Conservation (phyloP, 139 green algal species). For the Marvania coccoides region DNA sequence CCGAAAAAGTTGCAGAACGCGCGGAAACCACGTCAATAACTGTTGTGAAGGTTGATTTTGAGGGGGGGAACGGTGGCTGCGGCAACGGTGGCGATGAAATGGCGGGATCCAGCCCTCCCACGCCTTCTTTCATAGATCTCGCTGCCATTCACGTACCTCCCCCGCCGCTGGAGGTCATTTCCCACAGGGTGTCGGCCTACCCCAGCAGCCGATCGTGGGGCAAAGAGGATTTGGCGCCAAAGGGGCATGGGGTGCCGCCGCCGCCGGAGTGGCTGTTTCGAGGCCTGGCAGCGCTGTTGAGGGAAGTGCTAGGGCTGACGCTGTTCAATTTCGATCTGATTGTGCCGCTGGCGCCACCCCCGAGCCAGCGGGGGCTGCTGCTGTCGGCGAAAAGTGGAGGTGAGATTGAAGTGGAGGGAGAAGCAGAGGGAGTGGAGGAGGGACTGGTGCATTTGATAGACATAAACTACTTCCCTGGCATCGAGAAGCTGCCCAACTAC, state of each 20-base stretch:
- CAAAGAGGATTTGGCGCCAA: slow-evolving; percentile 27
- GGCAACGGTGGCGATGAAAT: too few relatives aligned
- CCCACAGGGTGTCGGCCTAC: slow-evolving; percentile 22
- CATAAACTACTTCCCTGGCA: slow-evolving; percentile 57
- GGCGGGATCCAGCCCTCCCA: not conserved
- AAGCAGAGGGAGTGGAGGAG: not conserved
- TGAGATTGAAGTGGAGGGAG: not conserved
- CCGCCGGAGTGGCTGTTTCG: slow-evolving; percentile 66
- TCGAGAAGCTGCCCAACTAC: slow-evolving; percentile 50
- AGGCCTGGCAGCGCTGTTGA: slow-evolving; percentile 47
- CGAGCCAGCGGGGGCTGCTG: not conserved
- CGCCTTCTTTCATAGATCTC: not conserved
- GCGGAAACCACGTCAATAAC: too few relatives aligned
- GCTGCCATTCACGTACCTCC: not conserved
- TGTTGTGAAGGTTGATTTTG: too few relatives aligned
- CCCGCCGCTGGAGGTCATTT: not conserved
- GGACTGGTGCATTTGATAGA: slow-evolving; percentile 39
- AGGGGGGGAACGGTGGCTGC: too few relatives aligned
- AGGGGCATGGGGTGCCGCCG: slow-evolving; percentile 11
- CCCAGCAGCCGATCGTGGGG: slow-evolving; percentile 17
- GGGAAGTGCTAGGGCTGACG: slow-evolving; percentile 46
- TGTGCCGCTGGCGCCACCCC: slow-evolving; percentile 26
- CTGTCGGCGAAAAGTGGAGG: not conserved
- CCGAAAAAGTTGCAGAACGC: too few relatives aligned
- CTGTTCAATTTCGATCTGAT: slow-evolving; percentile 91